phyloP scores from a whole-genome alignment of 768 basidiomycete species.

The Leccinum subgranulosum region DNA sequence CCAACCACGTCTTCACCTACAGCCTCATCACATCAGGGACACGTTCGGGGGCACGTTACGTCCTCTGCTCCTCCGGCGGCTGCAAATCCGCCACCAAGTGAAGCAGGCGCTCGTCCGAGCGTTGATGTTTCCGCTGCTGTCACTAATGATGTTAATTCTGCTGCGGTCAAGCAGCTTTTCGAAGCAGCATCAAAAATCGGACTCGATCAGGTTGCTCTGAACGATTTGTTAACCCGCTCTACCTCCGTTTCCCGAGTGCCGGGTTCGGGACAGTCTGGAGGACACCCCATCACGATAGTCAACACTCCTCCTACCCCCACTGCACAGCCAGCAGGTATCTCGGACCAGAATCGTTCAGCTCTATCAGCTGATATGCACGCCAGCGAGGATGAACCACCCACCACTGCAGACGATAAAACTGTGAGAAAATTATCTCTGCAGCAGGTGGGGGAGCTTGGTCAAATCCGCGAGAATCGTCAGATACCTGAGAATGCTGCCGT shows the following conservation, averaged over 20 bases:
- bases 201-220: constrained; percentile 68
- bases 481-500: constrained; percentile 44
- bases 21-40: constrained; percentile 31
- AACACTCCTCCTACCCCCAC: constrained; percentile 24
- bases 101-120: constrained; percentile 18
- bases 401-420: constrained; percentile 21
- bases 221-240: constrained; percentile 69
- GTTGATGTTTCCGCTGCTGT: constrained; percentile 25
- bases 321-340: constrained; percentile 8
- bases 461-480: constrained; percentile 31
- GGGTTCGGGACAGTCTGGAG: constrained; percentile 38
- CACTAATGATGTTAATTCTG: constrained; percentile 37
- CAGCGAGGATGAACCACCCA: constrained; percentile 33
- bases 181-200: constrained; percentile 74
- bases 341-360: constrained; percentile 16
- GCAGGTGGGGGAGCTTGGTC: constrained; percentile 22
- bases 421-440: constrained; percentile 28
- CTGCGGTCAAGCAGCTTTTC: constrained; percentile 68
- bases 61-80: constrained; percentile 19
- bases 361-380: constrained; percentile 23
- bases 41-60: constrained; percentile 31
- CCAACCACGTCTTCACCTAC: constrained; percentile 36
- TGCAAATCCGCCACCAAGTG: constrained; percentile 7
- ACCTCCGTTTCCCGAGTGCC: constrained; percentile 57
- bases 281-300: constrained; percentile 12